A percentile compares a stretch with the other conserved stretches of the same genome.
Conservation (phyloP, 345 rosid species). For the Schrenkiella parvula region DNA sequence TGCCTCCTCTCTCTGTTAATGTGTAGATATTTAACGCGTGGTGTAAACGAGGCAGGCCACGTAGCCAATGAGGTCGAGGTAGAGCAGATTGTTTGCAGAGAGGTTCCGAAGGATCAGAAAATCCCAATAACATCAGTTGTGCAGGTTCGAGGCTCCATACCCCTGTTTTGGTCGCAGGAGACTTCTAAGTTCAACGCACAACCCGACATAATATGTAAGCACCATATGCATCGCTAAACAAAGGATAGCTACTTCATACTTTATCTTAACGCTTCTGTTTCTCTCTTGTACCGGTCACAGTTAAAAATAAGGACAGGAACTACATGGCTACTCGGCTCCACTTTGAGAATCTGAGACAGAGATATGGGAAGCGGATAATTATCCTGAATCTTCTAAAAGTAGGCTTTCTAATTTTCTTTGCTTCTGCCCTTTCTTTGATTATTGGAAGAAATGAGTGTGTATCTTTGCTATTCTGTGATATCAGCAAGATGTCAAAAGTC, state of each 20-base stretch:
- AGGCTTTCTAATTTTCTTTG: conserved; percentile 15
- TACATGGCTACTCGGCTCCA: conserved; percentile 76
- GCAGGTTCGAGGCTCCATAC: conserved; percentile 92
- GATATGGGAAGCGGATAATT: conserved; percentile 77
- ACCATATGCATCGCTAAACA: not conserved
- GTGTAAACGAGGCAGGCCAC: conserved; percentile 79
- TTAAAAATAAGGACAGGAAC: conserved; percentile 57
- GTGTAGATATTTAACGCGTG: conserved; percentile 78
- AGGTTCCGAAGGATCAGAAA: conserved; percentile 51
- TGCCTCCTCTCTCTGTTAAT: conserved; percentile 9
- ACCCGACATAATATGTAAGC: conserved; percentile 79
- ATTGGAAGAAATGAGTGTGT: conserved; percentile 1
- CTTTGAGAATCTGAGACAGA: conserved; percentile 66
- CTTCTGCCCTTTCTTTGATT: not conserved
- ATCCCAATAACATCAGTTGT: conserved; percentile 75
- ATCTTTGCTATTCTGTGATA: conserved; percentile 13
- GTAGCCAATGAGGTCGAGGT: conserved; percentile 99
- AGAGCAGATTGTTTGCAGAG: conserved; percentile 81
- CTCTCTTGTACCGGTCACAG: conserved; percentile 37
- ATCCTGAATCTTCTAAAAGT: conserved; percentile 83
- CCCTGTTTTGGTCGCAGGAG: conserved; percentile 91
- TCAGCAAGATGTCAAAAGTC: conserved; percentile 68
- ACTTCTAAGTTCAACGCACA: conserved; percentile 61
- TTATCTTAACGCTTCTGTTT: not conserved
- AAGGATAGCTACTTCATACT: not conserved